Conservation (phyloP, 306 rosid species). For the Hippophae gyantsensis region DNA sequence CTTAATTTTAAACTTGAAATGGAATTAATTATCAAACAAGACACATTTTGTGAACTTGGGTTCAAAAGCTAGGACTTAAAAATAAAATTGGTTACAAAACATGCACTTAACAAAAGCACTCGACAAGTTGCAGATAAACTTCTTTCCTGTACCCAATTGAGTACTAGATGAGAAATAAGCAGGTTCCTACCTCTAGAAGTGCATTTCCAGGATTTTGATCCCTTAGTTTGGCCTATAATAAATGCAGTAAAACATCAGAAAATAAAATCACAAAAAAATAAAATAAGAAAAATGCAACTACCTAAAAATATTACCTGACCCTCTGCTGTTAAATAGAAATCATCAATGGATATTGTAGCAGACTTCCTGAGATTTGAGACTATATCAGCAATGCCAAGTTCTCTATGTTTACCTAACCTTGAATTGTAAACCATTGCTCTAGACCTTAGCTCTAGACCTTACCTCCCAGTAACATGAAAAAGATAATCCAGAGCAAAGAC, state of each 20-base stretch:
- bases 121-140: constrained; percentile 4
- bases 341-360: constrained; percentile 81
- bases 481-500: constrained; percentile 89
- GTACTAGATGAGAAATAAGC: constrained; percentile 1
- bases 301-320: constrained; percentile 48
- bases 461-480: constrained; percentile 52
- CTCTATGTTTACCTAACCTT: neutral
- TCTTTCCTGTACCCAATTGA: neutral
- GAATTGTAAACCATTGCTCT: constrained; percentile 3
- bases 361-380: constrained; percentile 59
- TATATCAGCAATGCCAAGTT: constrained; percentile 16
- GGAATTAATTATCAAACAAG: no score
- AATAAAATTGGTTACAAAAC: no score
- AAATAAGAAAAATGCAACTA: constrained; percentile 1
- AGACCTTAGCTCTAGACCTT: constrained; percentile 32
- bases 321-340: constrained; percentile 81
- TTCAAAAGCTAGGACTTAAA: no score
- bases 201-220: constrained; percentile 67
- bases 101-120: neutral
- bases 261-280: constrained; percentile 7
- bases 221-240: constrained; percentile 62
- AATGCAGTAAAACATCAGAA: constrained; percentile 24
- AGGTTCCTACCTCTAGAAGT: constrained; percentile 70
- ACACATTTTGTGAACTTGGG: no score
- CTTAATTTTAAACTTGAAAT: no score